Evolutionary conservation across 208 protist genomes (phyloP), one percentile per base, ranked within the genome.

Genomic region (Herpetomonas tarakana): DNA sequence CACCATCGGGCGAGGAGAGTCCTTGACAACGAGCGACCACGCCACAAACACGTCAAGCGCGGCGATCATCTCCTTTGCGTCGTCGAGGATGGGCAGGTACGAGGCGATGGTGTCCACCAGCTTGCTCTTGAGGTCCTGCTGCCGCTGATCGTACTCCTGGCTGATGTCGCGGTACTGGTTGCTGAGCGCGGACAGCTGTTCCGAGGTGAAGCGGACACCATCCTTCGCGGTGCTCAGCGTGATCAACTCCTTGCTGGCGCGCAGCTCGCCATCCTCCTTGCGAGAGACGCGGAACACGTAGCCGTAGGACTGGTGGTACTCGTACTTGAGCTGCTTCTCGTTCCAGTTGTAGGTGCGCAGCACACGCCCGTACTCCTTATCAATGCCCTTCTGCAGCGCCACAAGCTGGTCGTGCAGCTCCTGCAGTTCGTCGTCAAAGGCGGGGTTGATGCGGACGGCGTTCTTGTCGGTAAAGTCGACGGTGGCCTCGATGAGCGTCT

Each of bases 31-130:
- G 25, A 92, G 54, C 9, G 96, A 83, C 69, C 98, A 97, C 11
- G 84, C 72, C 16, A 91, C 74, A 58, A 96, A 97, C 12, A 99
- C 94, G 67, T 99, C 98, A 39, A 99, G 61, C 6, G 74, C 47
- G 0, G 98, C 89, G 21, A 99, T 66, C 0, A 99, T 44, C 44
- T 93, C 78, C 70, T 91, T 96, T 14, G 96, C 74, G 49, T 98
- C 84, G 60, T 98, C 94, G 26, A 99, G 80, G 4, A 98, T 74
- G 1, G 97, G 96, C 9, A 92, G 54, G 71, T 99, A 99, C 3
- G 80, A 92, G n/a, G 81, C 81, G 39, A 97, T 89, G 22, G 86
- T 92, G n/a, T 97, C 78, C 3, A 98, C 73, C 21, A 98, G 78
- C 65, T 98, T 97, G 3, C 67, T 52, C 45, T 98, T 96, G 21